Percentiles rank a stretch among this genome's conserved stretches.
Conservation (phyloP, 139 green algal species). For the Auxenochlorella pyrenoidosa region DNA sequence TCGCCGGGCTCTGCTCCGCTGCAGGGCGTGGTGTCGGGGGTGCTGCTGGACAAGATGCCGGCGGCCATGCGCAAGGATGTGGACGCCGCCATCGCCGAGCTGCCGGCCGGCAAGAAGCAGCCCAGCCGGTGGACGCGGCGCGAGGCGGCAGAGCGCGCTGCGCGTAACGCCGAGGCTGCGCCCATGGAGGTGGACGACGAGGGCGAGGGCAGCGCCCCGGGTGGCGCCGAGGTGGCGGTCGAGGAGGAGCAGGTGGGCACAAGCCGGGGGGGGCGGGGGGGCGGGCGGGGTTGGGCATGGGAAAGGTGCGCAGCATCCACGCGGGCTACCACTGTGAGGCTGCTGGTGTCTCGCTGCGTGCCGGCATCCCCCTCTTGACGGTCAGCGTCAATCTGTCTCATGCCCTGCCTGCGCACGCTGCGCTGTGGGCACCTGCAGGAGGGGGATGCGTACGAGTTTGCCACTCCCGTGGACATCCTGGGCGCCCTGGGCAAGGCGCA, state of each 20-base stretch:
- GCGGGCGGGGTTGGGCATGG: no score
- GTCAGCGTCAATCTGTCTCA: no score
- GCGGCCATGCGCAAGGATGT: slow-evolving; percentile 93
- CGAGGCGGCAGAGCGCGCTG: slow-evolving; percentile 65
- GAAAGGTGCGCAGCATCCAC: no score
- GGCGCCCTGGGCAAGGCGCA: slow-evolving; percentile 45
- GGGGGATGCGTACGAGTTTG: slow-evolving; percentile 85
- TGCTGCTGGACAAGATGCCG: slow-evolving; percentile 88
- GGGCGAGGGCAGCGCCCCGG: not conserved
- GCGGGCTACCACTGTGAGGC: no score
- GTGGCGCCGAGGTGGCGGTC: slow-evolving; percentile 17
- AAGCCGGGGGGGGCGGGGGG: not conserved
- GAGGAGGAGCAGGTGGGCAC: slow-evolving; percentile 26
- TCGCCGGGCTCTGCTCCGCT: slow-evolving; percentile 58
- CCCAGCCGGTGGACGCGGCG: slow-evolving; percentile 73
- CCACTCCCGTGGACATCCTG: slow-evolving; percentile 74
- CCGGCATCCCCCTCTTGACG: no score
- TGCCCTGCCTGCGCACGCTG: no score
- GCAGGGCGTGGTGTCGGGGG: slow-evolving; percentile 58
- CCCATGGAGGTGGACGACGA: slow-evolving; percentile 41
- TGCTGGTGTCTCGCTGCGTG: no score
- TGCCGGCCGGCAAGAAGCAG: slow-evolving; percentile 36
- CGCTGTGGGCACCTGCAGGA: slow-evolving; percentile 24
- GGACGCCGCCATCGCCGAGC: slow-evolving; percentile 42
- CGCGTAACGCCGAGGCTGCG: slow-evolving; percentile 13